These are phyloP conservation scores for Exophiala xenobiotica DNA, from an alignment of 2,329 filamentous ascomycete genomes.

Conservation along the genomic window DNA sequence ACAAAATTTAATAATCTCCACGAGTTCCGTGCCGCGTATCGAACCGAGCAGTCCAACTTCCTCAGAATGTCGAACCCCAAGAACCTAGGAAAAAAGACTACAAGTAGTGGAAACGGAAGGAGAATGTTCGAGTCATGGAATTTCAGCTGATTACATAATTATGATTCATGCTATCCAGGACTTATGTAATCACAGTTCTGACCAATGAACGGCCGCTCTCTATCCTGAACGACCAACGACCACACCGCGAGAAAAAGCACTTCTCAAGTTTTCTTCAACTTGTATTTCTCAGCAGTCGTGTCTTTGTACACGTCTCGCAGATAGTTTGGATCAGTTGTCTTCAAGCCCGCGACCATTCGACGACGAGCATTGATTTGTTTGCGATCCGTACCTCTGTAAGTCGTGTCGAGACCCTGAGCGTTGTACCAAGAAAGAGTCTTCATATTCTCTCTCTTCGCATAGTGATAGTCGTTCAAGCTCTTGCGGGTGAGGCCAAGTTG, in stretches of 20 bases:
- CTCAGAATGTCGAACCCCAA: no score
- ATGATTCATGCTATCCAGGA: neutral
- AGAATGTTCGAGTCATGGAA: neutral
- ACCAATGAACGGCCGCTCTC: neutral
- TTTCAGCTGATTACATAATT: neutral
- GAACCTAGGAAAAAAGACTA: no score
- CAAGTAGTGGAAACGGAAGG: no score
- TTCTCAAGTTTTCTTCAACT: neutral
- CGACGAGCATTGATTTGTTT: constrained; percentile 17
- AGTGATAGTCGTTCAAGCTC: constrained; percentile 1
- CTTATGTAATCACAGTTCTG: neutral
- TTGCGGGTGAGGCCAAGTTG: constrained; percentile 5
- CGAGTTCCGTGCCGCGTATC: no score
- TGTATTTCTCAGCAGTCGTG: neutral
- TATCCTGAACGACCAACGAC: no score
- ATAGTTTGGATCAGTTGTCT: constrained; percentile 1
- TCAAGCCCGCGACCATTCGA: constrained; percentile 15
- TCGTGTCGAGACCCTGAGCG: constrained; percentile 6
- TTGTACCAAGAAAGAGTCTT: constrained; percentile 6
- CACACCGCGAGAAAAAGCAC: no score
- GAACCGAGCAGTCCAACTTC: no score
- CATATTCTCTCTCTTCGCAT: neutral
- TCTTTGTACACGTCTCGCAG: constrained; percentile 13
- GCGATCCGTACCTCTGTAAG: constrained; percentile 17
- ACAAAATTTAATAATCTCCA: no score